phyloP scores from a whole-genome alignment of 202 grass and related monocot genomes.

The Hordeum pubiflorum region DNA sequence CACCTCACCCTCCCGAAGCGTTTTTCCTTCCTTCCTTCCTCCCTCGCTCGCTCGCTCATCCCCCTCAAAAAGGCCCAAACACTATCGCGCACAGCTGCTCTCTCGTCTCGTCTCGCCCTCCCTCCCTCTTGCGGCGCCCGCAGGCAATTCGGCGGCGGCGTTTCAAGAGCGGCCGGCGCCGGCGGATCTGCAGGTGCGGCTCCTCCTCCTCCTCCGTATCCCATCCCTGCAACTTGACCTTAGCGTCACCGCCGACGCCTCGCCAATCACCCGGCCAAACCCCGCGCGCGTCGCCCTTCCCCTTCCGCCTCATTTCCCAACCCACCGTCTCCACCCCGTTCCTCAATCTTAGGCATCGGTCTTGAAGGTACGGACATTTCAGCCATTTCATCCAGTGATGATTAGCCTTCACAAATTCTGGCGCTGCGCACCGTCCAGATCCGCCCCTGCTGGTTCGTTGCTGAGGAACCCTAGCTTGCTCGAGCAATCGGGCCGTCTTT shows the following conservation, averaged over 20 bases:
- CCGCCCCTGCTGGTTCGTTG: background rate
- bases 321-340: background rate
- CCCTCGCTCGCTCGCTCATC: background rate
- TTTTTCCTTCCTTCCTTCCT: background rate
- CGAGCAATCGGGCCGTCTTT: background rate
- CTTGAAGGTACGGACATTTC: background rate
- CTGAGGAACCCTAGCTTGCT: background rate
- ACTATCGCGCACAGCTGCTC: background rate
- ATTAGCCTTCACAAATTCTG: background rate
- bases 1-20: background rate
- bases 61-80: background rate
- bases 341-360: background rate
- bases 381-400: background rate
- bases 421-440: background rate
- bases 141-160: background rate
- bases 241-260: background rate
- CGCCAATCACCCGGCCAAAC: background rate
- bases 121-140: background rate
- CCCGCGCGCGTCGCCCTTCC: too few species aligned
- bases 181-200: background rate
- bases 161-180: background rate
- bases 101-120: background rate
- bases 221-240: background rate
- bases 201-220: background rate
- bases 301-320: background rate